Conservation (phyloP, 2,329 filamentous ascomycete species). For the Hawksworthiomyces lignivorus region DNA sequence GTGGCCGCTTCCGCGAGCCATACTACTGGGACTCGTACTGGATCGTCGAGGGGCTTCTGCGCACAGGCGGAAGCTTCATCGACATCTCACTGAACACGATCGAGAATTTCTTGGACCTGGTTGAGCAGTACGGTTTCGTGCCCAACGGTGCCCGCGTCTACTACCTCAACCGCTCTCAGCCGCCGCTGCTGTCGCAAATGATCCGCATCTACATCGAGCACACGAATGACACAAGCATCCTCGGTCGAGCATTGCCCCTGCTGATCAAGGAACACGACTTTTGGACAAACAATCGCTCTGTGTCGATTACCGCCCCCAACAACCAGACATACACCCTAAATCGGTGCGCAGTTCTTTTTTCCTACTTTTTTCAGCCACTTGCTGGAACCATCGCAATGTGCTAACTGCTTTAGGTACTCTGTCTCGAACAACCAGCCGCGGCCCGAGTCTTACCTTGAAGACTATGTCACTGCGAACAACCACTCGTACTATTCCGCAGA, state of each 20-base stretch:
- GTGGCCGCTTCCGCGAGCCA: constrained; percentile 62
- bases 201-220: constrained; percentile 56
- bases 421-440: constrained; percentile 59
- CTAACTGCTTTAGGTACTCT: too few relatives aligned
- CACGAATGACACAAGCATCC: constrained; percentile 54
- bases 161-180: constrained; percentile 62
- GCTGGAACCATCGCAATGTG: too few relatives aligned
- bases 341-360: constrained; percentile 33
- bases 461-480: constrained; percentile 59
- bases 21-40: constrained; percentile 69
- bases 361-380: not conserved
- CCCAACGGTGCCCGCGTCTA: constrained; percentile 59
- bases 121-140: constrained; percentile 57
- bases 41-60: constrained; percentile 58
- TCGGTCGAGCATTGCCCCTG: constrained; percentile 53
- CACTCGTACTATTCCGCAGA: constrained; percentile 51
- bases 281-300: constrained; percentile 53
- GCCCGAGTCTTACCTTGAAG: constrained; percentile 60
- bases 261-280: constrained; percentile 58
- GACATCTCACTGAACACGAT: constrained; percentile 59
- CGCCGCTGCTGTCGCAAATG: constrained; percentile 59
- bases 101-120: constrained; percentile 61
- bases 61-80: constrained; percentile 56
- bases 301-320: constrained; percentile 38
- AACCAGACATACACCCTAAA: constrained; percentile 47